Conservation (phyloP, 345 rosid genomes). For the Rhizophora apiculata region DNA sequence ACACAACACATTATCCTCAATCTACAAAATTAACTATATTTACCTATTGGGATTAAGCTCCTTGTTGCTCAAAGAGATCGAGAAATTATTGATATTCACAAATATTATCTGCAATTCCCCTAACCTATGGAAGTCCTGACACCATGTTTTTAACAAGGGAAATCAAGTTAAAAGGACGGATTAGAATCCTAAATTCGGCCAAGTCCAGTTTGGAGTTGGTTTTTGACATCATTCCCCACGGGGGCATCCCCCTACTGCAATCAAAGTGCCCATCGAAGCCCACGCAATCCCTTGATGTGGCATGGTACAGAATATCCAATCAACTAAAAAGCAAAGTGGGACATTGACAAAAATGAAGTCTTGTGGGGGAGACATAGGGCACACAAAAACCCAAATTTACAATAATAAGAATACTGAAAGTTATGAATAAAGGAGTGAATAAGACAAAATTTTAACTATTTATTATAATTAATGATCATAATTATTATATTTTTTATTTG, state of each 20-base stretch:
- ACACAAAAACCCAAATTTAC: background rate
- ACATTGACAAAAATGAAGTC: background rate
- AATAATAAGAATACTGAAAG: too few relatives aligned
- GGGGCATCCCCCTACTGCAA: background rate
- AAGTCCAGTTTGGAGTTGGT: conserved; percentile 11
- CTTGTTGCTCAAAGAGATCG: background rate
- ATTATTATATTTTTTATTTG: too few relatives aligned
- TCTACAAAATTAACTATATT: too few relatives aligned
- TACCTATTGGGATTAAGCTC: background rate
- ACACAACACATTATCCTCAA: background rate
- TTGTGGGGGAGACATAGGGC: background rate
- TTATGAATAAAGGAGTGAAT: too few relatives aligned
- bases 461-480: too few relatives aligned
- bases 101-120: background rate
- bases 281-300: conserved; percentile 5
- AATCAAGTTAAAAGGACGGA: background rate
- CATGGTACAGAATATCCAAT: background rate
- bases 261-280: background rate
- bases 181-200: conserved; percentile 20
- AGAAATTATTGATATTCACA: background rate
- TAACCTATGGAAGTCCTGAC: background rate
- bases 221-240: conserved; percentile 17
- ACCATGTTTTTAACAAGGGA: background rate
- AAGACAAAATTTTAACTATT: too few relatives aligned
- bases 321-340: too few relatives aligned